Conservation (phyloP, 768 basidiomycete species). For the Megacollybia marginata region DNA sequence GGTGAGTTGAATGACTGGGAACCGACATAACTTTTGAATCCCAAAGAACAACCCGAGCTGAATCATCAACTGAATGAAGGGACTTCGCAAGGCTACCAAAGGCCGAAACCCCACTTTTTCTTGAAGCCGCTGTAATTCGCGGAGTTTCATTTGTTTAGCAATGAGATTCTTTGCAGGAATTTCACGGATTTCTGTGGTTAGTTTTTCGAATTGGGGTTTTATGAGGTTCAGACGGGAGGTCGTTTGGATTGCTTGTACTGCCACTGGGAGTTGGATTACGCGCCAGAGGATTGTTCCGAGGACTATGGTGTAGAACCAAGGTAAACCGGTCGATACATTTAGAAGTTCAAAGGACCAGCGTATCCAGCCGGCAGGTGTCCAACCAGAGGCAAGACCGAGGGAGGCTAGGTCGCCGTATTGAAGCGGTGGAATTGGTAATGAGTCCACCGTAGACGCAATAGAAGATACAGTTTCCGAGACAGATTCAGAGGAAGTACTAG, state of each 20-base stretch:
- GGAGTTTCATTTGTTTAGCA: neutral
- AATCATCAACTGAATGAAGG: neutral
- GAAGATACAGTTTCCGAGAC: neutral
- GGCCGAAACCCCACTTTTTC: neutral
- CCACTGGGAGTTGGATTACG: constrained; percentile 50
- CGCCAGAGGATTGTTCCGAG: constrained; percentile 56
- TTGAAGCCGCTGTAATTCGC: neutral
- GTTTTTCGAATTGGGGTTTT: neutral
- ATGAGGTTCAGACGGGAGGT: neutral
- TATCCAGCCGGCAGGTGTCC: constrained; percentile 54
- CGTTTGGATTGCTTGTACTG: constrained; percentile 37
- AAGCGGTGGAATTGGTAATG: constrained; percentile 29
- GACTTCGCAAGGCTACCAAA: neutral
- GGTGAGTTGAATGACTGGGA: neutral
- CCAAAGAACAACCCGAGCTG: neutral
- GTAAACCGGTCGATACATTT: constrained; percentile 60
- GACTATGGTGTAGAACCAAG: constrained; percentile 83
- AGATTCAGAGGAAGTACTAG: too few species aligned
- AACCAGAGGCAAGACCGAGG: constrained; percentile 53
- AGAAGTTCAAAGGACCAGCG: constrained; percentile 58
- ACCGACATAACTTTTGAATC: neutral
- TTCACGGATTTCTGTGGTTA: neutral
- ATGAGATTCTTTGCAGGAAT: neutral
- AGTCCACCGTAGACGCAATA: neutral
- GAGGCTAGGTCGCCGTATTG: constrained; percentile 71